Conservation (phyloP, 1,139 yeast species). For the Candida anutae region DNA sequence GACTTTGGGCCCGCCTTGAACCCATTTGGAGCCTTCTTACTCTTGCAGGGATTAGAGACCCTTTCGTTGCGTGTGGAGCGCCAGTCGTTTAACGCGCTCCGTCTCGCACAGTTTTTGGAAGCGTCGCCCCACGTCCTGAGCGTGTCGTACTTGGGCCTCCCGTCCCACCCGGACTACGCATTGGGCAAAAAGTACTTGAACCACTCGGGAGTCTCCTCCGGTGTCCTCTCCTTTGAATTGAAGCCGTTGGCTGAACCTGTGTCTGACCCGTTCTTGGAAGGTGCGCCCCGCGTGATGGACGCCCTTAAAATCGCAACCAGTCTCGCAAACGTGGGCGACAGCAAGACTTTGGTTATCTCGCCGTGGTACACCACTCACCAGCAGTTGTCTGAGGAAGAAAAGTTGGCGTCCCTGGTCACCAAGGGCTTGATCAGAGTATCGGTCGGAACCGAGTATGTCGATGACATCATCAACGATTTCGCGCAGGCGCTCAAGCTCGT, state of each 20-base stretch:
- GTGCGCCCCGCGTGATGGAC: constrained; percentile 81
- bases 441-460: constrained; percentile 84
- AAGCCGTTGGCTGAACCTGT: constrained; percentile 47
- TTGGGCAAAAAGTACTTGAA: constrained; percentile 72
- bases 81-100: constrained; percentile 78
- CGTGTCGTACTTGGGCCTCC: constrained; percentile 90
- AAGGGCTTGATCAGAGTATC: constrained; percentile 83
- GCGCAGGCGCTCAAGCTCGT: constrained; percentile 68
- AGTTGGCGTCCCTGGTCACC: constrained; percentile 74
- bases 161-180: constrained; percentile 75
- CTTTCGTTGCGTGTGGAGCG: constrained; percentile 89
- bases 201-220: constrained; percentile 65
- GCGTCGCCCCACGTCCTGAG: constrained; percentile 64
- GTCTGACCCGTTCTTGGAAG: constrained; percentile 53
- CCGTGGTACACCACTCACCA: constrained; percentile 95
- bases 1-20: constrained; percentile 86
- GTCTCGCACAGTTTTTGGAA: constrained; percentile 73
- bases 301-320: constrained; percentile 75
- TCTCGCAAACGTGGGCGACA: constrained; percentile 95
- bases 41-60: constrained; percentile 89
- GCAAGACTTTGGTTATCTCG: constrained; percentile 89
- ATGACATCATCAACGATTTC: constrained; percentile 80
- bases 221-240: constrained; percentile 83
- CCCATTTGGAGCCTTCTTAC: constrained; percentile 83
- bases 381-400: constrained; percentile 79